Evolutionary conservation across 768 basidiomycete genomes (phyloP).

Genomic region (Lactarius hatsudake): DNA sequence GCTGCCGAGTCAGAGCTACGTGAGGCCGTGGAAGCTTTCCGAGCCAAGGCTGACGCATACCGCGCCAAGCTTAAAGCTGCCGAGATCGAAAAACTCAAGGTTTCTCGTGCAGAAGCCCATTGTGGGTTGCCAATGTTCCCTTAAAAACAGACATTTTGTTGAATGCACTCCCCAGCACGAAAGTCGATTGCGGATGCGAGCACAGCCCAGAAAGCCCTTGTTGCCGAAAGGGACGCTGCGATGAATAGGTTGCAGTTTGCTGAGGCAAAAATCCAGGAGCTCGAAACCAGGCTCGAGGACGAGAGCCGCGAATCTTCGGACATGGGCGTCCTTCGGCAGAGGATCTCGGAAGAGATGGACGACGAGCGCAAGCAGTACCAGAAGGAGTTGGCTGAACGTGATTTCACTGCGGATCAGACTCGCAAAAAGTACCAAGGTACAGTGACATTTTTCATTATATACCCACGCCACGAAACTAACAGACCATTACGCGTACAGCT

Average conservation of each 20-base stretch:
- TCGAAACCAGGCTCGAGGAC: constrained; percentile 63
- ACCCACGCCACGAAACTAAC: constrained; percentile 5
- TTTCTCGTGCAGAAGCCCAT: constrained; percentile 59
- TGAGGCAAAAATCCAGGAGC: constrained; percentile 53
- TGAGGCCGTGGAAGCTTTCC: constrained; percentile 61
- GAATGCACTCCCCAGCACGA: constrained; percentile 43
- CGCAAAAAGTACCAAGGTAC: constrained; percentile 84
- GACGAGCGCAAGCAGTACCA: constrained; percentile 76
- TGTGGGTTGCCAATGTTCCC: constrained; percentile 39
- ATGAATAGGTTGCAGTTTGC: constrained; percentile 49
- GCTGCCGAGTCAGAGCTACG: constrained; percentile 65
- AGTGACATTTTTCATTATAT: constrained; percentile 9
- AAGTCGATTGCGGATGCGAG: constrained; percentile 61
- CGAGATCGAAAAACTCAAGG: constrained; percentile 65
- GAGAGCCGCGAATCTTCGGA: constrained; percentile 68
- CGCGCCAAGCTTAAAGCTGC: constrained; percentile 61
- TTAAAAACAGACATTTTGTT: neutral
- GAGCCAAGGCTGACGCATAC: constrained; percentile 57
- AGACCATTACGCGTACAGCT: constrained; percentile 40
- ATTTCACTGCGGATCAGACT: constrained; percentile 76
- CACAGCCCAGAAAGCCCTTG: constrained; percentile 50
- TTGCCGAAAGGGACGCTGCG: constrained; percentile 50
- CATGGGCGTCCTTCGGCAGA: constrained; percentile 58
- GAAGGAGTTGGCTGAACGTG: constrained; percentile 76
- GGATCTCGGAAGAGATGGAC: constrained; percentile 73